Base-by-base conservation (phyloP, 805 yeast species). In the Metschnikowia reukaufii region DNA sequence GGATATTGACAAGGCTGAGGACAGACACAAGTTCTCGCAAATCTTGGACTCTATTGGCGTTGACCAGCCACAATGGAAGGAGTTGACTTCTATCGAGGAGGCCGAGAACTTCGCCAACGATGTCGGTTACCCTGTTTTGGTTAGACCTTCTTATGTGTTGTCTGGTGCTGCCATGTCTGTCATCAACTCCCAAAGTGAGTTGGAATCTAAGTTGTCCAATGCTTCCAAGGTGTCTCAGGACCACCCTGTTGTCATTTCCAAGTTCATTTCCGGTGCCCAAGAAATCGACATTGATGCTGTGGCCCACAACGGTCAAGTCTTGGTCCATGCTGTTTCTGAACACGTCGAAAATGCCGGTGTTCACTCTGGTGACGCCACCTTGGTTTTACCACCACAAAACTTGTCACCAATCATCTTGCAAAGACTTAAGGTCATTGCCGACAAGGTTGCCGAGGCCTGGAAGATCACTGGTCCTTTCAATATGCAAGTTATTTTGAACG, bases 141-240 rank as follows among this genome's bases (percentile, higher is more conserved):
- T 92, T 50, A 88, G 99, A 74, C 99, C 99, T 43, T 91, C 98
- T 1, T 92, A 92, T 64, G 99, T 92, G 40, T 78, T 92, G 55
- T 88, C 96, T 47, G 99, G 99, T 73, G 98, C 99, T 52, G 98
- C 99, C 50, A 94, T 92, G 99, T 85, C 94, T 51, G 97, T 90
- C 36, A 91, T 94, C 57, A 80, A 81, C 63, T 81, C 79, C 52
- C 84, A 85, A 65, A 73, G 77, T 39, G 97, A 94, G 67, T 80
- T 92, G 57, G 94, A 84, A 59, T 65, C 81, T 41, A 90, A 94
- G 70, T 77, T 92, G 60, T 81, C 85, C 50, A 83, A 84, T 61
- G 99, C 99, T 38, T 83, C 96, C 34, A 84, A 88, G 60, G 97
- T 92, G 48, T 88, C 97, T 29, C 86, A 90, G 52, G 98, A 94